A percentile compares a stretch with the other conserved stretches of the same genome.
Evolutionary conservation across 192 early-diverging fungal genomes (phyloP).

Genomic region (Coemansia pectinata): DNA sequence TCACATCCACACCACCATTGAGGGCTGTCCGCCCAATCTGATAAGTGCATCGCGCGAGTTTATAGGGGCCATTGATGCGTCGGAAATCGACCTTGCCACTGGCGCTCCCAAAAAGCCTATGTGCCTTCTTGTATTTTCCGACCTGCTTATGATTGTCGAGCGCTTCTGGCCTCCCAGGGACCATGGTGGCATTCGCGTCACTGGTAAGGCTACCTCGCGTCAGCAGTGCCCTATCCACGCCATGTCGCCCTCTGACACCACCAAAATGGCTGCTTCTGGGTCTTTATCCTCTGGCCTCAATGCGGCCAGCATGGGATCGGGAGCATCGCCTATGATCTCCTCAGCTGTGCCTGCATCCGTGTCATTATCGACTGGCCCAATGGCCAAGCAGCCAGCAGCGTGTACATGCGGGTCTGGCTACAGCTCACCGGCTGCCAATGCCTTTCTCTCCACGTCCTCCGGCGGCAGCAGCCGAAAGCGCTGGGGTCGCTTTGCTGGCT

Average conservation of each 20-base stretch:
- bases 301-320: not conserved
- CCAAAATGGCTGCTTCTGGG: not conserved
- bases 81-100: conserved; percentile 52
- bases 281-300: not conserved
- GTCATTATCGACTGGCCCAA: not conserved
- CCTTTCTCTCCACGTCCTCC: conserved; percentile 37
- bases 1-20: conserved; percentile 50
- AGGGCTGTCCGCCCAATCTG: conserved; percentile 56
- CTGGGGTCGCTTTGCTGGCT: conserved; percentile 50
- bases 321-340: not conserved
- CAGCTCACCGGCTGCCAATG: conserved; percentile 16
- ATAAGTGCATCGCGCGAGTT: conserved; percentile 59
- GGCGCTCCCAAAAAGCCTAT: conserved; percentile 48
- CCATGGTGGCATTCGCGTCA: conserved; percentile 47
- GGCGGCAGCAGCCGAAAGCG: conserved; percentile 34
- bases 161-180: conserved; percentile 48
- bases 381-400: not conserved
- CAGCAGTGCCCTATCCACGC: conserved; percentile 24
- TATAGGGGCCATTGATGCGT: conserved; percentile 49
- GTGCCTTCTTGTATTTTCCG: conserved; percentile 52
- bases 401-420: conserved; percentile 15
- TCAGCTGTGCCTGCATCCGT: not conserved
- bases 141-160: conserved; percentile 56
- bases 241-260: not conserved
- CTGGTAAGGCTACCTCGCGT: conserved; percentile 20